These are phyloP conservation scores for Talaromyces sp. DNA, from an alignment of 2,329 filamentous ascomycete genomes.

Conservation along the genomic window DNA sequence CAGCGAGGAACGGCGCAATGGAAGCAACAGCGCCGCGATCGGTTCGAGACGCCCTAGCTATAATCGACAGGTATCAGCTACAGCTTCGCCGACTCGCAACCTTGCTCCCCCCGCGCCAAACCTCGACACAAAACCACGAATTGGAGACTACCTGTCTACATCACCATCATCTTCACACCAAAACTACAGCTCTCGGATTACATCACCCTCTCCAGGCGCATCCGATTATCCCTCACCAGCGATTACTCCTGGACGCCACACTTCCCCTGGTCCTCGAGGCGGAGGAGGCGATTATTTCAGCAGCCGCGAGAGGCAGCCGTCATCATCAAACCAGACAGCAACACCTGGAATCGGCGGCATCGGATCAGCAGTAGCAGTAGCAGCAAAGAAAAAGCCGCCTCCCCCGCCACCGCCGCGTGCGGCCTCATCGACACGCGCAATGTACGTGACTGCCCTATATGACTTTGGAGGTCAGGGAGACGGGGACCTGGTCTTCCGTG, in stretches of 20 bases:
- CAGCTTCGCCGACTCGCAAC: constrained; percentile 20
- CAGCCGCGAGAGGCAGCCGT: constrained; percentile 35
- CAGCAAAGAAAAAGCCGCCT: constrained; percentile 61
- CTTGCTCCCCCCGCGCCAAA: constrained; percentile 24
- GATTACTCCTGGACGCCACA: constrained; percentile 19
- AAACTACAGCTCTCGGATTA: constrained; percentile 15
- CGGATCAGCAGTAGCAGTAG: constrained; percentile 16
- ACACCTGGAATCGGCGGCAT: constrained; percentile 19
- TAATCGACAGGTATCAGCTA: constrained; percentile 21
- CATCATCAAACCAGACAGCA: constrained; percentile 25
- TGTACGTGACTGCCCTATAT: constrained; percentile 67
- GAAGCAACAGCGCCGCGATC: constrained; percentile 27
- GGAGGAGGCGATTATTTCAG: constrained; percentile 36
- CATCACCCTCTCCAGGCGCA: constrained; percentile 22
- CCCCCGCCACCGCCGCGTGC: constrained; percentile 68
- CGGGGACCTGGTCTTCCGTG: constrained; percentile 68
- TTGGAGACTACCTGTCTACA: constrained; percentile 16
- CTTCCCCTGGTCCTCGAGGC: constrained; percentile 38
- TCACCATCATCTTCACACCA: constrained; percentile 22
- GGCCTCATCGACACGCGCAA: constrained; percentile 49
- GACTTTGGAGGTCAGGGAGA: constrained; percentile 64
- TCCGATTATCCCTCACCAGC: constrained; percentile 18
- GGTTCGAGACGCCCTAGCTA: constrained; percentile 34
- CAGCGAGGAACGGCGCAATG: constrained; percentile 50
- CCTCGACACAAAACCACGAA: constrained; percentile 22